phyloP scores from a whole-genome alignment of 2,329 filamentous ascomycete genomes.

The Ophiosphaerella korrae region DNA sequence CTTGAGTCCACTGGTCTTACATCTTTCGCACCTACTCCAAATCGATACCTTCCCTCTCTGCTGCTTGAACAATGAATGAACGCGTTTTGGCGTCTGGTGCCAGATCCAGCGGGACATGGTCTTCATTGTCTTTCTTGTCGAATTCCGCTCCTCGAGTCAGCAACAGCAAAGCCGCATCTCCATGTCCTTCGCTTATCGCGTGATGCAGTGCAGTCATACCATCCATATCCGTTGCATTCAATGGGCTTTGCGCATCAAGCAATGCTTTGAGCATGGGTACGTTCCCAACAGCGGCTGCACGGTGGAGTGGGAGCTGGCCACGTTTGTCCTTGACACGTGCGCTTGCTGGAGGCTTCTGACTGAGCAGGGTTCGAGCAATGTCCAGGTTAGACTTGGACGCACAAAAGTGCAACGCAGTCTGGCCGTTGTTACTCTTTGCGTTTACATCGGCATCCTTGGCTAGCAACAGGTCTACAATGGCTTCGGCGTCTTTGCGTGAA shows the following conservation, averaged over 20 bases:
- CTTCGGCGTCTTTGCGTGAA: slow-evolving; percentile 73
- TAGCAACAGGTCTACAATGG: slow-evolving; percentile 70
- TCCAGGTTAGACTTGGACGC: slow-evolving; percentile 89
- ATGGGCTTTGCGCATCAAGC: slow-evolving; percentile 76
- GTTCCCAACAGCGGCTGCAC: slow-evolving; percentile 87
- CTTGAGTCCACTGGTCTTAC: neutral
- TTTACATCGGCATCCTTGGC: slow-evolving; percentile 73
- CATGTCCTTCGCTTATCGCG: slow-evolving; percentile 73
- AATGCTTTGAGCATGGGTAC: slow-evolving; percentile 84
- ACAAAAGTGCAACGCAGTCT: slow-evolving; percentile 90
- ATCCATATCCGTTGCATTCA: slow-evolving; percentile 81
- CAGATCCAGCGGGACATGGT: slow-evolving; percentile 74
- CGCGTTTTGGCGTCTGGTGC: slow-evolving; percentile 86
- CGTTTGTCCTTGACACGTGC: slow-evolving; percentile 81
- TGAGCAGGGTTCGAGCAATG: slow-evolving; percentile 76
- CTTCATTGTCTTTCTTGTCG: slow-evolving; percentile 75
- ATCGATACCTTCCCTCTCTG: slow-evolving; percentile 84
- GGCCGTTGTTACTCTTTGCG: slow-evolving; percentile 70
- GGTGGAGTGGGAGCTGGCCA: slow-evolving; percentile 88
- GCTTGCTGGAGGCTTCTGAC: slow-evolving; percentile 68
- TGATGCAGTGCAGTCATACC: slow-evolving; percentile 93
- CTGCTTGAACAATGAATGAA: slow-evolving; percentile 75
- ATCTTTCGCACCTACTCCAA: slow-evolving; percentile 40
- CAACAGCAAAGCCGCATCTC: slow-evolving; percentile 81
- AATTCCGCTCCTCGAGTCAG: slow-evolving; percentile 84